Conservation (phyloP, 1,284 basidiomycete species). For the Ustilago curta region DNA sequence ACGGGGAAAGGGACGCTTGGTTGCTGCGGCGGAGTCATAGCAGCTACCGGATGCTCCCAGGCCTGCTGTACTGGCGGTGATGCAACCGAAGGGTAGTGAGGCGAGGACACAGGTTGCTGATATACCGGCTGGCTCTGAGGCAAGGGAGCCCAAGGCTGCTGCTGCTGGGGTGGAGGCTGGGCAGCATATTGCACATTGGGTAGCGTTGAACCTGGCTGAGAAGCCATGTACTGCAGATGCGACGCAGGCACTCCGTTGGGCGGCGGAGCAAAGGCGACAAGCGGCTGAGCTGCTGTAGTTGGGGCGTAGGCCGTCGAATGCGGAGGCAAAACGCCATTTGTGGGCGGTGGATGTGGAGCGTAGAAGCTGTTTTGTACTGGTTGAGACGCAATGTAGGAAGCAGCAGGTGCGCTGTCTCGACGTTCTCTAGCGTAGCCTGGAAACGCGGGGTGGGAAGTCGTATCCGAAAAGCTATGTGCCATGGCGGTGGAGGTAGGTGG, state of each 20-base stretch:
- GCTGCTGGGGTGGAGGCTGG: conserved; percentile 13
- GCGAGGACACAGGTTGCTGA: conserved; percentile 1
- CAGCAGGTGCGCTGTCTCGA: conserved; percentile 30
- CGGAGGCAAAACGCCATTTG: conserved; percentile 4
- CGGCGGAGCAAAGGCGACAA: conserved; percentile 8
- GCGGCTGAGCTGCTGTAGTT: conserved; percentile 10
- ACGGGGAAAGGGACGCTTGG: conserved; percentile 15
- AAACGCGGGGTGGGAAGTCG: conserved; percentile 8
- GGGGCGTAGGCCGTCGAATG: conserved; percentile 16
- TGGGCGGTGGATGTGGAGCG: conserved; percentile 12
- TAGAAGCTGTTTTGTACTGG: conserved; percentile 12
- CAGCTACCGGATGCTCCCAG: conserved; percentile 14
- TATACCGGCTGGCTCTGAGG: conserved; percentile 20
- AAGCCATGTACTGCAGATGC: conserved; percentile 24
- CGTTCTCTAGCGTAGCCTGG: conserved; percentile 23
- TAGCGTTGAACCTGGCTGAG: conserved; percentile 5
- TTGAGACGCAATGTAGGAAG: conserved; percentile 14
- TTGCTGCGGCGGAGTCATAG: conserved; percentile 13
- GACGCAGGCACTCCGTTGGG: conserved; percentile 23
- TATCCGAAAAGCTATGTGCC: conserved; percentile 31
- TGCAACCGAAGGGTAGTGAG: conserved; percentile 14
- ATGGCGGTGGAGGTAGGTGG: conserved; percentile 25
- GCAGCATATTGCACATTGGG: conserved; percentile 8
- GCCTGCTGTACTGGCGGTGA: conserved; percentile 16
- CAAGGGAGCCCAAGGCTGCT: conserved; percentile 22